These are phyloP conservation scores for Yarrowia sp. DNA, from an alignment of 805 yeast species.

Conservation along the genomic window DNA sequence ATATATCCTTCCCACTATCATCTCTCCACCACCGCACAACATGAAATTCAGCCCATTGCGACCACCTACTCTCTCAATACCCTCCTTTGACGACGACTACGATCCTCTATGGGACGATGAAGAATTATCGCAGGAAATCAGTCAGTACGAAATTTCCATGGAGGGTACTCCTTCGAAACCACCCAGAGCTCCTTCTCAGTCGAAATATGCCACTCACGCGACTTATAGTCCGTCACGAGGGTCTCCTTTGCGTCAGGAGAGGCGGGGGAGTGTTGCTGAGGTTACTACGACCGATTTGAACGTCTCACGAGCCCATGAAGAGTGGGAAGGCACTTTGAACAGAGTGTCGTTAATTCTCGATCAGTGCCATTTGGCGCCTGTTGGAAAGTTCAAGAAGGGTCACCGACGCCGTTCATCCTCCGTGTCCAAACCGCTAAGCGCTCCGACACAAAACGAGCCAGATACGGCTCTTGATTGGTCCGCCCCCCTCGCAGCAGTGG, in stretches of 20 bases:
- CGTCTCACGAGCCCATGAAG: neutral
- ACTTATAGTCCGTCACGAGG: neutral
- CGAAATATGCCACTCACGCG: neutral
- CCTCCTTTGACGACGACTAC: conserved; percentile 23
- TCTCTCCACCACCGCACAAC: neutral
- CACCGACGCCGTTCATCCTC: neutral
- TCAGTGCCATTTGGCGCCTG: conserved; percentile 3
- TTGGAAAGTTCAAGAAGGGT: neutral
- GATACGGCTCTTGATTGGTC: neutral
- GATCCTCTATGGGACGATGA: conserved; percentile 32
- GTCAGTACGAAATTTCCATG: conserved; percentile 11
- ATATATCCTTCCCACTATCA: neutral
- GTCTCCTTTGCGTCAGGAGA: neutral
- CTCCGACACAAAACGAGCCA: too few species aligned
- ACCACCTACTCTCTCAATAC: neutral
- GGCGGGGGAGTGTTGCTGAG: neutral
- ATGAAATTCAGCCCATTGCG: conserved; percentile 16
- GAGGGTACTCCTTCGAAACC: conserved; percentile 4
- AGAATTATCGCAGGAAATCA: conserved; percentile 5
- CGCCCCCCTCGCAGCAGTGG: neutral
- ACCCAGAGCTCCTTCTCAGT: neutral
- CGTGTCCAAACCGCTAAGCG: too few species aligned
- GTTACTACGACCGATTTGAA: too few species aligned
- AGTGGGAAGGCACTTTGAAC: conserved; percentile 3
- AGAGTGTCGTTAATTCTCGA: conserved; percentile 8